These are phyloP conservation scores for Calocybe gangraenosa DNA, from an alignment of 768 basidiomycete species.

Conservation along the genomic window DNA sequence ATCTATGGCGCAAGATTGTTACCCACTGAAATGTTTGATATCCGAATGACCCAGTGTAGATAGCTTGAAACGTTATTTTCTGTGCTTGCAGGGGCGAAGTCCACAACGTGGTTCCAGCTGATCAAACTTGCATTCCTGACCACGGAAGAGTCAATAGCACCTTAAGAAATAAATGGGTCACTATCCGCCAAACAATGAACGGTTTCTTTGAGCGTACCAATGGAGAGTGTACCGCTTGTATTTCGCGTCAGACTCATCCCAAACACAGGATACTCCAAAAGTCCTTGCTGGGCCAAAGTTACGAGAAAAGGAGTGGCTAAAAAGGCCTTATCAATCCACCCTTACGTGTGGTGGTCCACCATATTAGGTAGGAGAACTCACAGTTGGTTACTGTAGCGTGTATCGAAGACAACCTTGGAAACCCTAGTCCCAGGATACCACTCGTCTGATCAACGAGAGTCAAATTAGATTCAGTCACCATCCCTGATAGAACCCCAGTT, in stretches of 20 bases:
- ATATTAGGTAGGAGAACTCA: no score
- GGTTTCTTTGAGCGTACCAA: constrained; percentile 43
- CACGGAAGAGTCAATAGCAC: constrained; percentile 71
- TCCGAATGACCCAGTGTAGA: constrained; percentile 68
- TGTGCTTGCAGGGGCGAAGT: constrained; percentile 62
- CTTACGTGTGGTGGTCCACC: no score
- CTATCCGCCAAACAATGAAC: background rate
- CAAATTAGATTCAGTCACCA: constrained; percentile 61
- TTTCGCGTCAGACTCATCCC: constrained; percentile 64
- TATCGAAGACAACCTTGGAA: constrained; percentile 68
- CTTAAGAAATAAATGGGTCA: constrained; percentile 28
- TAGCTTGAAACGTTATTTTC: constrained; percentile 65
- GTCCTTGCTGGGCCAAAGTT: constrained; percentile 55
- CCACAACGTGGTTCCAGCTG: constrained; percentile 70
- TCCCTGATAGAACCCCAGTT: constrained; percentile 31
- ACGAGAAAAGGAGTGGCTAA: constrained; percentile 68
- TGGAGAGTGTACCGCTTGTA: constrained; percentile 53
- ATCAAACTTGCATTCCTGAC: constrained; percentile 58
- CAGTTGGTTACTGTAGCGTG: constrained; percentile 41
- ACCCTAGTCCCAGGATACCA: constrained; percentile 73
- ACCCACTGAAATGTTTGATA: constrained; percentile 49
- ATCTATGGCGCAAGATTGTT: constrained; percentile 10
- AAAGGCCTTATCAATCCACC: no score
- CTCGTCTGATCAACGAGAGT: constrained; percentile 60
- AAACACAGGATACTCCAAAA: constrained; percentile 71